Evolutionary conservation across 2,329 filamentous ascomycete genomes (phyloP).

Genomic region (Fusarium bulbicola): DNA sequence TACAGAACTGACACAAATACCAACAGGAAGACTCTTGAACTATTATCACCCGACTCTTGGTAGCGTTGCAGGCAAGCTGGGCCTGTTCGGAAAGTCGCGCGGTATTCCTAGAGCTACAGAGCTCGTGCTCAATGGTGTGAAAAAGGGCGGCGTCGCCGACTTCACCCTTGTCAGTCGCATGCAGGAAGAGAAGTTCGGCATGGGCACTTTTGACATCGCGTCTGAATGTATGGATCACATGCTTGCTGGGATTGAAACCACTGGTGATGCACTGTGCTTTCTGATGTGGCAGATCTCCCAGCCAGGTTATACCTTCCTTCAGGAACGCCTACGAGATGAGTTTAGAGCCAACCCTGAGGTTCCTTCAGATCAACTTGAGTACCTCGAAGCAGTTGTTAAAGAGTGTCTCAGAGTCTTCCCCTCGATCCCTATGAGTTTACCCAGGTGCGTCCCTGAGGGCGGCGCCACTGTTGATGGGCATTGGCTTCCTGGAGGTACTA

Average conservation of each 20-base stretch:
- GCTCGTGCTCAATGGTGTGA: conserved; percentile 15
- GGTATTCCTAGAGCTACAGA: conserved; percentile 3
- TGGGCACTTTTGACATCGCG: conserved; percentile 12
- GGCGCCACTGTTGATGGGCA: conserved; percentile 9
- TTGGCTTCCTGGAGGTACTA: conserved; percentile 21
- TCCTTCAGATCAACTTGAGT: conserved; percentile 7
- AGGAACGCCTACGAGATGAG: conserved; percentile 5
- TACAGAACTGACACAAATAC: neutral
- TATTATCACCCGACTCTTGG: conserved; percentile 14
- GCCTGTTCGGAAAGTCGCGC: conserved; percentile 21
- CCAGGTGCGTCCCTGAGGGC: conserved; percentile 8
- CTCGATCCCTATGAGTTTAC: conserved; percentile 23
- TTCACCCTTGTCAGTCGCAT: conserved; percentile 25
- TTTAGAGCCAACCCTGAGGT: neutral
- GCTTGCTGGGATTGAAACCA: conserved; percentile 33
- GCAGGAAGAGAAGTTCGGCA: conserved; percentile 14
- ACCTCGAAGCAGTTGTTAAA: conserved; percentile 28
- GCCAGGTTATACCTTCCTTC: conserved; percentile 3
- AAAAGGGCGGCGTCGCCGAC: neutral
- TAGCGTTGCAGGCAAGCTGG: neutral
- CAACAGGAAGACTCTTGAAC: conserved; percentile 7
- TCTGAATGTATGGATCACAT: conserved; percentile 36
- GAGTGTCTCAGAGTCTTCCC: conserved; percentile 25
- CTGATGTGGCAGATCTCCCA: conserved; percentile 33
- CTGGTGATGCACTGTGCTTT: conserved; percentile 32